Percentiles rank a stretch among this genome's conserved stretches.
Conservation (phyloP, 805 yeast species). For the Metschnikowia peoriensis region DNA sequence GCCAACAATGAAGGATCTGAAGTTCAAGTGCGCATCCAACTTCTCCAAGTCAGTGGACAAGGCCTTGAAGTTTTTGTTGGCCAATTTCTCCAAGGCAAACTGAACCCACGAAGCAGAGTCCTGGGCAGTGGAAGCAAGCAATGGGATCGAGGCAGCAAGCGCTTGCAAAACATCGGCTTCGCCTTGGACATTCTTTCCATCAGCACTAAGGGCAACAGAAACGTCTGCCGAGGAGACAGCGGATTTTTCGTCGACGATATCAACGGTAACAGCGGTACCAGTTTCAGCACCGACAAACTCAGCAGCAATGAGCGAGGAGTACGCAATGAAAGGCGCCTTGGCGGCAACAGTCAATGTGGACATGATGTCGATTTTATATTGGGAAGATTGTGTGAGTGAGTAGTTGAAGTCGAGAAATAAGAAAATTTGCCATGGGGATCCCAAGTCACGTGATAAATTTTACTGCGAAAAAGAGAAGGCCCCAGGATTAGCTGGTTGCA, state of each 20-base stretch:
- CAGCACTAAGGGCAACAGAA: slow-evolving; percentile 44
- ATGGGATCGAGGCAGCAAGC: slow-evolving; percentile 54
- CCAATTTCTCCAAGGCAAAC: slow-evolving; percentile 64
- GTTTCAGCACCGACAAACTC: slow-evolving; percentile 58
- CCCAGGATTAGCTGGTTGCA: too few relatives aligned
- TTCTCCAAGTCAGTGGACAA: slow-evolving; percentile 73
- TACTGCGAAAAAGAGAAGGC: too few relatives aligned
- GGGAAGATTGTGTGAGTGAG: background rate
- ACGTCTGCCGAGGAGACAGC: slow-evolving; percentile 45
- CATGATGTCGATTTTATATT: slow-evolving; percentile 22
- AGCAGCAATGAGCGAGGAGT: slow-evolving; percentile 75
- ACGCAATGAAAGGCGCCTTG: slow-evolving; percentile 82
- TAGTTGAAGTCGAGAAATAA: background rate
- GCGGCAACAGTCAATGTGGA: slow-evolving; percentile 69
- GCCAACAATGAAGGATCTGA: slow-evolving; percentile 77
- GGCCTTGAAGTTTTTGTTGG: slow-evolving; percentile 85
- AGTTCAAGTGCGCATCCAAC: slow-evolving; percentile 79
- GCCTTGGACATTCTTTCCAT: slow-evolving; percentile 42
- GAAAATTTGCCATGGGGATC: background rate
- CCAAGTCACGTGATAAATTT: too few relatives aligned
- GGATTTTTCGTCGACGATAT: slow-evolving; percentile 67
- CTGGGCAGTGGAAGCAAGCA: slow-evolving; percentile 25
- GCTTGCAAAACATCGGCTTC: slow-evolving; percentile 46
- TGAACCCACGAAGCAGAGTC: slow-evolving; percentile 56
- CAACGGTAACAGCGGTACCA: slow-evolving; percentile 54